phyloP scores from a whole-genome alignment of 306 rosid species.

The Aeschynomene evenia region DNA sequence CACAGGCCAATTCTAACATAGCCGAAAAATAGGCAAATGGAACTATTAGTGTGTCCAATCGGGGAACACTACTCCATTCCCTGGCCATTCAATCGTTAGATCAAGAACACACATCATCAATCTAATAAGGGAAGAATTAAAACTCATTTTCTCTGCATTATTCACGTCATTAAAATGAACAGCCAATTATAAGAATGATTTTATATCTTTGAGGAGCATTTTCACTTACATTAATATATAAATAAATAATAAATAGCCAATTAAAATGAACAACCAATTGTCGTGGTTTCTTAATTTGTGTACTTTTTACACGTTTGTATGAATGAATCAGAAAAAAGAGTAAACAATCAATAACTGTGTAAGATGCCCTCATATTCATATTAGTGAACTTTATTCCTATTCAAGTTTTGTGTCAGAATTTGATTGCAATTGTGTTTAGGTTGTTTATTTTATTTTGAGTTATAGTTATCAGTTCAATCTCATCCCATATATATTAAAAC shows the following conservation, averaged over 20 bases:
- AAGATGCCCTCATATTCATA: conserved; percentile 48
- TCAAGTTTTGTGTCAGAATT: background rate
- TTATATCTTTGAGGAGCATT: no score
- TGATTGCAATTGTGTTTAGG: background rate
- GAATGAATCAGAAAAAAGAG: conserved; percentile 6
- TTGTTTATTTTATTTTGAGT: no score
- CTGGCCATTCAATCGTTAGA: background rate
- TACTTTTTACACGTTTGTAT: background rate
- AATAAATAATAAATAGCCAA: no score
- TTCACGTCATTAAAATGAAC: background rate
- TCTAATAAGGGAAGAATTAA: background rate
- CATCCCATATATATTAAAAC: no score
- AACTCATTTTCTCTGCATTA: conserved; percentile 1
- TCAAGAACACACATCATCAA: background rate
- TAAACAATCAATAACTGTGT: conserved; percentile 18
- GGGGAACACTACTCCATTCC: background rate
- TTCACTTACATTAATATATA: background rate
- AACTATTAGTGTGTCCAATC: background rate
- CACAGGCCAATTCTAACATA: no score
- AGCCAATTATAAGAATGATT: background rate
- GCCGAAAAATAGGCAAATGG: background rate
- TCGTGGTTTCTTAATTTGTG: background rate
- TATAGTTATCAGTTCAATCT: no score
- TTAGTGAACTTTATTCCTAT: conserved; percentile 9
- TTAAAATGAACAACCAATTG: no score